Percentiles rank a stretch among this genome's conserved stretches.
phyloP scores from a whole-genome alignment of 1,284 basidiomycete species.

The Trichosporon sp. region DNA sequence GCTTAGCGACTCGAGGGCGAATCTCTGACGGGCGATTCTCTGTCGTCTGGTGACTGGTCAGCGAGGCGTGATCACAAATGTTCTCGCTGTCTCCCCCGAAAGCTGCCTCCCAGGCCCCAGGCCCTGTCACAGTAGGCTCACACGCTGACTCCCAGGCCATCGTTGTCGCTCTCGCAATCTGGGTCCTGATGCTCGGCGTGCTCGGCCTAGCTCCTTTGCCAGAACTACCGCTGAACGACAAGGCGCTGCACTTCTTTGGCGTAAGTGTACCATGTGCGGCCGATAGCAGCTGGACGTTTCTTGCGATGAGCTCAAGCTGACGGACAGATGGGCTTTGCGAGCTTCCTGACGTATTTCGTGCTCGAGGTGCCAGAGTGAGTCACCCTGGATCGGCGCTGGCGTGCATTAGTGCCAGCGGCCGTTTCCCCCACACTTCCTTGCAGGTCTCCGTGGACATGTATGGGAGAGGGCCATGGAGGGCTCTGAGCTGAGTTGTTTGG shows the following conservation, averaged over 20 bases:
- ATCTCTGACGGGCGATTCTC: no score
- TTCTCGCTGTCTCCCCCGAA: no score
- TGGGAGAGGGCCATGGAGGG: not conserved
- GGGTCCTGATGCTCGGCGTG: conserved; percentile 42
- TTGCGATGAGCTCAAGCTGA: not conserved
- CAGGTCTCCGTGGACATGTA: no score
- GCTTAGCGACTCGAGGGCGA: no score
- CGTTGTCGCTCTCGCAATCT: conserved; percentile 40
- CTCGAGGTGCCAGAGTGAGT: conserved; percentile 46
- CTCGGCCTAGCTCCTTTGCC: conserved; percentile 45
- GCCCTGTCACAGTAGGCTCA: not conserved
- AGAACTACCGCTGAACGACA: conserved; percentile 44
- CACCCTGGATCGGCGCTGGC: not conserved
- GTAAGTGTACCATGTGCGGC: no score
- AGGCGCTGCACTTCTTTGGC: conserved; percentile 47
- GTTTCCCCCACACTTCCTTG: no score
- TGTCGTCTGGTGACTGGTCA: no score
- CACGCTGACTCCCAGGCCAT: conserved; percentile 29
- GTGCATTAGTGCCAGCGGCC: no score
- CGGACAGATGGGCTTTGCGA: conserved; percentile 44
- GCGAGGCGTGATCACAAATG: no score
- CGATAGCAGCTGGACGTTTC: no score
- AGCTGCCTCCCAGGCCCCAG: no score
- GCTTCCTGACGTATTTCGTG: conserved; percentile 44
- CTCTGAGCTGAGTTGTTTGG: not conserved